A percentile compares a stretch with the other conserved stretches of the same genome.
phyloP scores from a whole-genome alignment of 129 eudicot species.

The Tanacetum coccineum region DNA sequence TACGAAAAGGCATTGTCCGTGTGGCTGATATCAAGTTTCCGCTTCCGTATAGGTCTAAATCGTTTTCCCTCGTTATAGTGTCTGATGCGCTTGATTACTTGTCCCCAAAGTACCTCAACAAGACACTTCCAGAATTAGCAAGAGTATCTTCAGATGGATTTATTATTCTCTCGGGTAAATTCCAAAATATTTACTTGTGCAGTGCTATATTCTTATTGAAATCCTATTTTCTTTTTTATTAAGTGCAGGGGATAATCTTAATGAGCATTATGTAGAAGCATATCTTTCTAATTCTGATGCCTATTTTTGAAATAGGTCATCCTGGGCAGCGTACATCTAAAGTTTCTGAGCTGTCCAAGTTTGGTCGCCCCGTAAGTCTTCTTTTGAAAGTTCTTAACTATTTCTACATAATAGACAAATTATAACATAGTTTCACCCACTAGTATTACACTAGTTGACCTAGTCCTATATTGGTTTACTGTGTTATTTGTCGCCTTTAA shows the following conservation, averaged over 20 bases:
- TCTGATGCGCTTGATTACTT: slow-evolving; percentile 84
- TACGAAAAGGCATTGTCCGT: slow-evolving; percentile 73
- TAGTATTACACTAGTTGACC: too few species aligned
- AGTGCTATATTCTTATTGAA: neutral
- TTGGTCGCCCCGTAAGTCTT: slow-evolving; percentile 58
- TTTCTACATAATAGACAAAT: too few species aligned
- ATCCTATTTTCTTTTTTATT: neutral
- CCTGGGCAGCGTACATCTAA: slow-evolving; percentile 58
- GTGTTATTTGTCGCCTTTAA: too few species aligned
- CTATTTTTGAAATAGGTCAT: slow-evolving; percentile 34
- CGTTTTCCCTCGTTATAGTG: slow-evolving; percentile 76
- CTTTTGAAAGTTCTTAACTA: neutral
- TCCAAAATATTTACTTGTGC: neutral
- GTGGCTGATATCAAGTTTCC: slow-evolving; percentile 82
- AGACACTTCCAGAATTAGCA: slow-evolving; percentile 71
- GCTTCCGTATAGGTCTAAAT: slow-evolving; percentile 68
- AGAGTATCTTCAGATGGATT: slow-evolving; percentile 80
- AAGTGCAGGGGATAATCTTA: neutral
- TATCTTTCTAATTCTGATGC: neutral
- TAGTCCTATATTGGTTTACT: too few species aligned
- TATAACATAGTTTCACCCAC: too few species aligned
- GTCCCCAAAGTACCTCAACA: slow-evolving; percentile 85
- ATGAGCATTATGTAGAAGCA: neutral
- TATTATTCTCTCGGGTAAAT: slow-evolving; percentile 73
- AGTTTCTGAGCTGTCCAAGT: slow-evolving; percentile 46